Conservation (phyloP, 495 filamentous ascomycete species). For the Hypoxylon perforatum region DNA sequence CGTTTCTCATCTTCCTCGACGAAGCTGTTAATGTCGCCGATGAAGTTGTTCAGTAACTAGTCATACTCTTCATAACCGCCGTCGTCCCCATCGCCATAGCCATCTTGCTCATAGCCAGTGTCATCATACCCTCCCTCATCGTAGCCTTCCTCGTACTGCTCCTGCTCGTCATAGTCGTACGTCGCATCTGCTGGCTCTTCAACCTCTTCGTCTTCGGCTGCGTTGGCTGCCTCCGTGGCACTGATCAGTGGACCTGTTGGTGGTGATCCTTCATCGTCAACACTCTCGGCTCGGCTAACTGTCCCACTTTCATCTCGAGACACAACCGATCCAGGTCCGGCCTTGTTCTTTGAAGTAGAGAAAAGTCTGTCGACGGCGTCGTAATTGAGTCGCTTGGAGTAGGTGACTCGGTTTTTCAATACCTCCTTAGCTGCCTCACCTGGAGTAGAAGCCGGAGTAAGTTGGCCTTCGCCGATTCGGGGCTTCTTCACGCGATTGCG, state of each 20-base stretch:
- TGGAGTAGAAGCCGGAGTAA: slow-evolving; percentile 66
- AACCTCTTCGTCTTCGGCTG: slow-evolving; percentile 25
- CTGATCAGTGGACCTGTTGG: background rate
- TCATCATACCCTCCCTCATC: slow-evolving; percentile 15
- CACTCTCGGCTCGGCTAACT: slow-evolving; percentile 42
- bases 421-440: slow-evolving; percentile 80
- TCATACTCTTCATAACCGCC: slow-evolving; percentile 25
- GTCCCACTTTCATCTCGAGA: slow-evolving; percentile 40
- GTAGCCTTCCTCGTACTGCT: slow-evolving; percentile 35
- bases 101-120: slow-evolving; percentile 44
- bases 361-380: slow-evolving; percentile 68
- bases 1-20: too few species aligned
- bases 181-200: slow-evolving; percentile 38
- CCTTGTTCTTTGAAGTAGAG: slow-evolving; percentile 54
- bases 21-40: too few species aligned
- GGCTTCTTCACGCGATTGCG: slow-evolving; percentile 63
- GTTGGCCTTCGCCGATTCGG: slow-evolving; percentile 68
- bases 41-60: background rate
- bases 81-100: slow-evolving; percentile 40
- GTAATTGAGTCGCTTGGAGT: slow-evolving; percentile 88
- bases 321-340: slow-evolving; percentile 51
- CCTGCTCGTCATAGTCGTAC: slow-evolving; percentile 41
- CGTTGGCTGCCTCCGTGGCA: slow-evolving; percentile 12
- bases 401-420: slow-evolving; percentile 72
- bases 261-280: slow-evolving; percentile 22